These are phyloP conservation scores for Pseudocercospora vitis DNA, from an alignment of 2,329 filamentous ascomycete species.

Conservation along the genomic window DNA sequence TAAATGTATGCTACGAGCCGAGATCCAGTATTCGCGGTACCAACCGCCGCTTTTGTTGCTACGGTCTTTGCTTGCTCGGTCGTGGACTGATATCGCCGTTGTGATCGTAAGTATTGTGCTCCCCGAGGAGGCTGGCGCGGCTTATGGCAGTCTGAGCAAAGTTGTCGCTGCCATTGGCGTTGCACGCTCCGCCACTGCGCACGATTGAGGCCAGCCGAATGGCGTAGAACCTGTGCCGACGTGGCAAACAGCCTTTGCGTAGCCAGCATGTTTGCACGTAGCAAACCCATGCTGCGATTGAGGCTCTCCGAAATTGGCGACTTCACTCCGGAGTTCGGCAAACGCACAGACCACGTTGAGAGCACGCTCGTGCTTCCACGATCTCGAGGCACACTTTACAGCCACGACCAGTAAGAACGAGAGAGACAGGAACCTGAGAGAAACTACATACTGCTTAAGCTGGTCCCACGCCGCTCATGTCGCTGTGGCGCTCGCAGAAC, in stretches of 20 bases:
- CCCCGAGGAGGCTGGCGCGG: constrained; percentile 12
- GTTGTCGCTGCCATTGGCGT: constrained; percentile 30
- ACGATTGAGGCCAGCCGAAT: constrained; percentile 22
- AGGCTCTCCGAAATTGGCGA: not conserved
- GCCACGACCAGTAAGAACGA: no score
- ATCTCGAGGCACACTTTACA: no score
- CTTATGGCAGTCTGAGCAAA: constrained; percentile 21
- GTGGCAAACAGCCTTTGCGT: constrained; percentile 25
- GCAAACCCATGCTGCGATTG: not conserved
- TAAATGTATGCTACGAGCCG: constrained; percentile 53
- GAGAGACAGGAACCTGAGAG: no score
- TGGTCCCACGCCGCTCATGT: no score
- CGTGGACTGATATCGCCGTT: constrained; percentile 22
- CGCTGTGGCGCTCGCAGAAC: no score
- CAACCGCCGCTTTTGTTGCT: constrained; percentile 37
- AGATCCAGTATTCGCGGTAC: constrained; percentile 41
- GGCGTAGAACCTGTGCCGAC: constrained; percentile 24
- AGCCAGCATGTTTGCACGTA: constrained; percentile 25
- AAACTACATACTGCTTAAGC: no score
- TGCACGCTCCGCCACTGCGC: constrained; percentile 28
- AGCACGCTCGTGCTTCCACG: no score
- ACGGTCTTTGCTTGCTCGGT: constrained; percentile 13
- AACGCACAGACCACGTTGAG: not conserved
- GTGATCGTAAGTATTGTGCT: constrained; percentile 11
- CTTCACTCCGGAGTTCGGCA: not conserved